Evolutionary conservation across 768 basidiomycete genomes (phyloP), one percentile per base, ranked within the genome.

Genomic region (Mycena venus): DNA sequence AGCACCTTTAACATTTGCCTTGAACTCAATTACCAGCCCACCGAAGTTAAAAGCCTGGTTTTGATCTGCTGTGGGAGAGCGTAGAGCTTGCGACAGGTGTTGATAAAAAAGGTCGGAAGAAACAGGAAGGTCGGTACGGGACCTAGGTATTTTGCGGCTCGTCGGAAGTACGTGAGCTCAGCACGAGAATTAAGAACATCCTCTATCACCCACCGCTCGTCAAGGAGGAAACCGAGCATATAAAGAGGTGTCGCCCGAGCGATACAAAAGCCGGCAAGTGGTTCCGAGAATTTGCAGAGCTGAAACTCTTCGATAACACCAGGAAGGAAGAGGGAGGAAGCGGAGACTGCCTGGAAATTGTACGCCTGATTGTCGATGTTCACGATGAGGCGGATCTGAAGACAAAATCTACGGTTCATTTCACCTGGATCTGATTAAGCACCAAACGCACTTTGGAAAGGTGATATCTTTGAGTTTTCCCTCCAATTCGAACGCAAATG

Each of bases 301-400:
- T 66, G 32, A 31, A 66, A n/a, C 15, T 66, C 32, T 11, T 31
- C 25, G 19, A 66, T 51, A 14, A 66, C 5, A 2, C 4, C 21
- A 9, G 65, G 65, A 23, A 51, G 47, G 42, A 66, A 31, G n/a
- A 66, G 53, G 4, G 65, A n/a, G 11, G 21, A 10, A 6, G 47
- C 40, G 29, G 32, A 3, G 17, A 36, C 36, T 2, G 19, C 12
- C 5, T 66, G 31, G 36, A 66, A 36, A 17, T 53, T n/a, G n/a
- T 53, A 40, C 3, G 4, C 11, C 8, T 62, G 2, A 36, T 70
- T 70, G 47, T 70, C 62, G 1, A 62, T 40, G 27, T 49, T 55
- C 25, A 53, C n/a, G n/a, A 62, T 53, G 34, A 70, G 40, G 14
- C 59, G 59, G 31, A 70, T 51, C 68, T 70, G n/a, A 32, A 58